These are phyloP conservation scores for Dactylellina haptotyla DNA, from an alignment of 2,329 filamentous ascomycete genomes.

Conservation along the genomic window DNA sequence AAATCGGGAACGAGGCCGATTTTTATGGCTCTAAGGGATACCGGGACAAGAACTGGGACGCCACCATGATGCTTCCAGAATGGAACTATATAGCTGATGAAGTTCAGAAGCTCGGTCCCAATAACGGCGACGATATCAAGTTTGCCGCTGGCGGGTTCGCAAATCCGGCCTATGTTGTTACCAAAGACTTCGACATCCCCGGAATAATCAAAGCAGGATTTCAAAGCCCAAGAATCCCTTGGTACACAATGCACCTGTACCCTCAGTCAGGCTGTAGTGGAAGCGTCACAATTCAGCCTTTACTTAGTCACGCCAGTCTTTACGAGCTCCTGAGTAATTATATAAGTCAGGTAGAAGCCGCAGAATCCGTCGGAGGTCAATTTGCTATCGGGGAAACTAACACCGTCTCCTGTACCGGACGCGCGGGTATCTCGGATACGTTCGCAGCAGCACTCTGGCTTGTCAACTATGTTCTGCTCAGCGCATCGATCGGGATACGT, in stretches of 20 bases:
- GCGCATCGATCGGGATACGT: slow-evolving; percentile 61
- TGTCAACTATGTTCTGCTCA: slow-evolving; percentile 61
- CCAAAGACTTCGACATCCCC: no score
- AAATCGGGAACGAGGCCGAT: slow-evolving; percentile 32
- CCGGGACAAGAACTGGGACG: slow-evolving; percentile 4
- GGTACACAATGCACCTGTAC: no score
- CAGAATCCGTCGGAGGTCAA: slow-evolving; percentile 16
- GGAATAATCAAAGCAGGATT: no score
- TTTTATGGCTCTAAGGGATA: slow-evolving; percentile 13
- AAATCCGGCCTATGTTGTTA: no score
- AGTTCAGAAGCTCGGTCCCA: slow-evolving; percentile 2
- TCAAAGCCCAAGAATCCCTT: no score
- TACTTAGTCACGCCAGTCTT: background rate
- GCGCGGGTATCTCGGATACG: slow-evolving; percentile 61
- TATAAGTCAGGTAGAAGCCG: slow-evolving; percentile 57
- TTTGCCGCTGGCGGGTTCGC: no score
- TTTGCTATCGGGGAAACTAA: slow-evolving; percentile 62
- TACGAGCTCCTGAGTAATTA: slow-evolving; percentile 6
- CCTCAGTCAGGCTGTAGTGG: no score
- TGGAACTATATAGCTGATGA: slow-evolving; percentile 12
- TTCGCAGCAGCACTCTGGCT: slow-evolving; percentile 63
- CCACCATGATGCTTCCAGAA: background rate
- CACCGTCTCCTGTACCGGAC: slow-evolving; percentile 61
- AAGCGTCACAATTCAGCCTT: no score
- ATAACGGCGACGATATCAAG: background rate